A percentile compares a stretch with the other conserved stretches of the same genome.
These are phyloP conservation scores for Mayamaea pseudoterrestris DNA, from an alignment of 108 stramenopile species.

Conservation along the genomic window DNA sequence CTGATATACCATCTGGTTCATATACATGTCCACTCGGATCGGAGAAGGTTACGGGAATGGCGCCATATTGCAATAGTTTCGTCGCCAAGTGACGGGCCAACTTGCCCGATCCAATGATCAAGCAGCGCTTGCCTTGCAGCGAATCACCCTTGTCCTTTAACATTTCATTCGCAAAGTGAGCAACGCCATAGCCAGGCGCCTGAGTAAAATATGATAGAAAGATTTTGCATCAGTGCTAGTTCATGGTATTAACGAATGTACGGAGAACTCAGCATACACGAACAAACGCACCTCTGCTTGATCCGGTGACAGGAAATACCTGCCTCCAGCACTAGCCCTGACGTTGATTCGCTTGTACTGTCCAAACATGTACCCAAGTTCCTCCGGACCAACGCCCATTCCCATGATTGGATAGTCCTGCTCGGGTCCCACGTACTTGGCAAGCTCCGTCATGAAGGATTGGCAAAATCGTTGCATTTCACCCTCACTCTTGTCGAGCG, in stretches of 20 bases:
- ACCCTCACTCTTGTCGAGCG: slow-evolving; percentile 84
- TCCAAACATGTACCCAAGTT: slow-evolving; percentile 94
- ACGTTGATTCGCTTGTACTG: slow-evolving; percentile 94
- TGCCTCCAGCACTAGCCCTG: slow-evolving; percentile 31
- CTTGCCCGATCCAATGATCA: slow-evolving; percentile 90
- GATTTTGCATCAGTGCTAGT: background rate
- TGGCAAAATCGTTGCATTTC: slow-evolving; percentile 98
- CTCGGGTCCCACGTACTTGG: slow-evolving; percentile 94
- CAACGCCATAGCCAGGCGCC: slow-evolving; percentile 90
- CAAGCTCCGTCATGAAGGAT: slow-evolving; percentile 93
- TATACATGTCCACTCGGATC: slow-evolving; percentile 91
- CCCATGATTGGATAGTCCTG: slow-evolving; percentile 87
- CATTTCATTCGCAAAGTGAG: slow-evolving; percentile 84
- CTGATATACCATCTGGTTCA: slow-evolving; percentile 90
- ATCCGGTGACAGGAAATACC: slow-evolving; percentile 34
- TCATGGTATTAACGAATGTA: background rate
- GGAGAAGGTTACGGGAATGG: slow-evolving; percentile 87
- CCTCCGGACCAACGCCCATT: slow-evolving; percentile 77
- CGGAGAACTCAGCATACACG: background rate
- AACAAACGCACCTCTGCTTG: slow-evolving; percentile 12
- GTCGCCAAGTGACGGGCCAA: slow-evolving; percentile 84
- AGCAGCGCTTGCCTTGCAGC: slow-evolving; percentile 87
- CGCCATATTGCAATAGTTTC: slow-evolving; percentile 89
- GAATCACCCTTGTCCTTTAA: slow-evolving; percentile 77
- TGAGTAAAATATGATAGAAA: slow-evolving; percentile 13